A percentile compares a stretch with the other conserved stretches of the same genome.
These are phyloP conservation scores for Pachyrhizus erosus DNA, from an alignment of 306 rosid genomes.

Conservation along the genomic window DNA sequence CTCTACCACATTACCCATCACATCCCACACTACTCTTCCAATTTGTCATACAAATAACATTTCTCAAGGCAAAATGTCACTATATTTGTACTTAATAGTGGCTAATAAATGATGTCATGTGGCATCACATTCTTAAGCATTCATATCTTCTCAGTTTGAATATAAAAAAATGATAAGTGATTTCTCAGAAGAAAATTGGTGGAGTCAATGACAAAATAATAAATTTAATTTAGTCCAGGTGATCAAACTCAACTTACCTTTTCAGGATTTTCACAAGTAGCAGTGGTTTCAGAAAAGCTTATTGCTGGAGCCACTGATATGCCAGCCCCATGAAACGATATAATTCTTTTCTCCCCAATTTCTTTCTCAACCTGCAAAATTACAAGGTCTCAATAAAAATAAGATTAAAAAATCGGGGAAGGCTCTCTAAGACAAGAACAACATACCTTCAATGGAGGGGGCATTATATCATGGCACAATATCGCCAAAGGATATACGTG, in stretches of 20 bases:
- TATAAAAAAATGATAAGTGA: conserved; percentile 5
- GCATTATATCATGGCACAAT: conserved; percentile 91
- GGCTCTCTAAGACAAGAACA: conserved; percentile 41
- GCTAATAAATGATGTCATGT: conserved; percentile 18
- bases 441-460: conserved; percentile 82
- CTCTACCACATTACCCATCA: background rate
- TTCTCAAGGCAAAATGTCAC: conserved; percentile 21
- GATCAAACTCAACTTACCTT: conserved; percentile 62
- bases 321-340: conserved; percentile 80
- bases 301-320: conserved; percentile 77
- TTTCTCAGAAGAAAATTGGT: background rate
- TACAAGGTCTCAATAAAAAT: conserved; percentile 30
- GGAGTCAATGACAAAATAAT: conserved; percentile 12
- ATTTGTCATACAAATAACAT: background rate
- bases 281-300: conserved; percentile 60
- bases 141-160: conserved; percentile 28
- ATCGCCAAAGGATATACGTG: conserved; percentile 90
- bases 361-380: conserved; percentile 83
- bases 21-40: background rate
- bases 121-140: conserved; percentile 6
- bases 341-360: conserved; percentile 90
- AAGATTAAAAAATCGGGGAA: conserved; percentile 28
- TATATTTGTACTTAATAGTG: background rate
- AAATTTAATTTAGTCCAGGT: conserved; percentile 24
- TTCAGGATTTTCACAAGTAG: conserved; percentile 60